Conservation (phyloP, 1,139 yeast species). For the Geotrichum fermentans region DNA sequence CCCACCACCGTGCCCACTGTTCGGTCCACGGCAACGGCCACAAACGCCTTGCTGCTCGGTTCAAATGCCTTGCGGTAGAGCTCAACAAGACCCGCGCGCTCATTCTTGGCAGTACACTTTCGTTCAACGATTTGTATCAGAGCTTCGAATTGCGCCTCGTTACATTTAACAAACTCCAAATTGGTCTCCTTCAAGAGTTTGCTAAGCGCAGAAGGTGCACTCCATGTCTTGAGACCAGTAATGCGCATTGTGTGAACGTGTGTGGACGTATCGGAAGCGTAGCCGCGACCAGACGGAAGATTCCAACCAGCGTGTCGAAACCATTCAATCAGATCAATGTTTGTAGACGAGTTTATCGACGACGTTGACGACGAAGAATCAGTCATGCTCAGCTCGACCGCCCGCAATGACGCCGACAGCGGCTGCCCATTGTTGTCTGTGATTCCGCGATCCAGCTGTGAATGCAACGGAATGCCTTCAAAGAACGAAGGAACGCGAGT, state of each 20-base stretch:
- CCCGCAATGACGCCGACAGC: neutral
- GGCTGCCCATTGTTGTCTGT: conserved; percentile 2
- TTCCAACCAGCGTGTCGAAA: conserved; percentile 34
- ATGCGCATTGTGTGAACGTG: conserved; percentile 5
- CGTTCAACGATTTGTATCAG: neutral
- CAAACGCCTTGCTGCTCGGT: neutral
- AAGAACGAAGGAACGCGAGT: conserved; percentile 50
- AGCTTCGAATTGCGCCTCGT: neutral
- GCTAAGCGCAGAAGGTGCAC: neutral
- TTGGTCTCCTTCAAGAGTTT: neutral
- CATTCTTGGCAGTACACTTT: neutral
- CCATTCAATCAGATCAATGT: conserved; percentile 27
- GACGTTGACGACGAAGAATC: neutral
- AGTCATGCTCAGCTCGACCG: neutral
- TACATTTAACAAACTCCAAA: neutral
- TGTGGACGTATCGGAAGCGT: neutral
- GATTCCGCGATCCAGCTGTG: neutral
- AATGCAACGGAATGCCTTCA: conserved; percentile 38
- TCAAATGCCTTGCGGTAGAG: conserved; percentile 4
- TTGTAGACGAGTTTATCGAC: neutral
- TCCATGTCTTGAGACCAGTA: neutral
- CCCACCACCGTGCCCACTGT: conserved; percentile 41
- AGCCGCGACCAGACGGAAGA: conserved; percentile 19
- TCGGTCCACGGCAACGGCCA: neutral
- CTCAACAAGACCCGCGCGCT: conserved; percentile 7